Evolutionary conservation across 129 eudicot genomes (phyloP).

Genomic region (Escallonia herrerae): DNA sequence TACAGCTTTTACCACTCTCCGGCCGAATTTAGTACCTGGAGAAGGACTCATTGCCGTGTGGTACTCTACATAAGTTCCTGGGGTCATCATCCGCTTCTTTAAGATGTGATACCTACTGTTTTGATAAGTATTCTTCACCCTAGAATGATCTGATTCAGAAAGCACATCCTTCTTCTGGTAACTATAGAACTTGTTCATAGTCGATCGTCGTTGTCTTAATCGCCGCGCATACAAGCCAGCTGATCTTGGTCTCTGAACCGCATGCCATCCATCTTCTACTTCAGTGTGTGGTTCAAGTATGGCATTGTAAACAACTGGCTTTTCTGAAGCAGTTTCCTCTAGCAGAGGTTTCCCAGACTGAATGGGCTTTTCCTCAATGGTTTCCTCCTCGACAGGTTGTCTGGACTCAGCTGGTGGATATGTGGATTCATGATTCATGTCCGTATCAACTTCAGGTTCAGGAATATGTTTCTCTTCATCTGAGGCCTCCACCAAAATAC

Average conservation of each 20-base stretch:
- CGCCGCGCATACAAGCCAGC: conserved; percentile 65
- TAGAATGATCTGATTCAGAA: conserved; percentile 54
- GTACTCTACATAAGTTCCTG: conserved; percentile 63
- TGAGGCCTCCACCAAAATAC: conserved; percentile 24
- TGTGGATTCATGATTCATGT: conserved; percentile 21
- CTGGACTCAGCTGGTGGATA: conserved; percentile 25
- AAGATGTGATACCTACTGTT: conserved; percentile 51
- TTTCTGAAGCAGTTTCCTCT: conserved; percentile 29
- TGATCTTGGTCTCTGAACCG: conserved; percentile 86
- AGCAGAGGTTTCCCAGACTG: conserved; percentile 18
- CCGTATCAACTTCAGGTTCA: conserved; percentile 27
- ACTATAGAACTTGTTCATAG: conserved; percentile 44
- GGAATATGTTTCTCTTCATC: conserved; percentile 43
- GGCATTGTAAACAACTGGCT: conserved; percentile 36
- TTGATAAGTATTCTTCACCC: conserved; percentile 47
- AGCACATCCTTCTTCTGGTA: conserved; percentile 70
- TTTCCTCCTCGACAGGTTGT: conserved; percentile 31
- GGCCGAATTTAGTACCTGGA: conserved; percentile 62
- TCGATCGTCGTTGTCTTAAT: conserved; percentile 55
- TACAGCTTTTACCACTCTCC: conserved; percentile 70
- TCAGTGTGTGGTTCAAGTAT: conserved; percentile 45
- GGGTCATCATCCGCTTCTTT: conserved; percentile 55
- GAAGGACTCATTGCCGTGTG: conserved; percentile 57
- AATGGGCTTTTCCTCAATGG: conserved; percentile 29
- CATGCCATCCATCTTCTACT: conserved; percentile 98